phyloP scores from a whole-genome alignment of 2,329 filamentous ascomycete genomes.

The Dothideomycetidae sp. region DNA sequence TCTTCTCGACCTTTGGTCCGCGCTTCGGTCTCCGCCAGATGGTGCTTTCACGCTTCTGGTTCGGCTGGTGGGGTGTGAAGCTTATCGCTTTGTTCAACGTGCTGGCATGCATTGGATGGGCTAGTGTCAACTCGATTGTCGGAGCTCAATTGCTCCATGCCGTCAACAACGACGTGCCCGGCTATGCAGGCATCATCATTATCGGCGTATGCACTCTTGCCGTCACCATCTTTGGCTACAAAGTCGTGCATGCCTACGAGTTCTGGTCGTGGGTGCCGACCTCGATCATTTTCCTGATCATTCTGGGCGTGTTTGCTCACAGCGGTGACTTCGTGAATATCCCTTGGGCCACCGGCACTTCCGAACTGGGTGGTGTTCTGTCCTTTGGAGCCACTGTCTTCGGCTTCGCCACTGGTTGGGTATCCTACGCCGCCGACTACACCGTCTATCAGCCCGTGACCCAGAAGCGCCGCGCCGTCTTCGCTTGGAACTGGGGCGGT shows the following conservation, averaged over 20 bases:
- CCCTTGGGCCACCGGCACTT: constrained; percentile 44
- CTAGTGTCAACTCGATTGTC: constrained; percentile 63
- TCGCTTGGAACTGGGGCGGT: constrained; percentile 54
- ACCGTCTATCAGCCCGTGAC: constrained; percentile 60
- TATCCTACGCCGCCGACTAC: constrained; percentile 61
- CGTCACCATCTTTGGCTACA: constrained; percentile 62
- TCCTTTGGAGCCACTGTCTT: constrained; percentile 53
- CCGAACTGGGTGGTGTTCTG: constrained; percentile 48
- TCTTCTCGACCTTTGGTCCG: constrained; percentile 65
- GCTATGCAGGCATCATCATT: constrained; percentile 60
- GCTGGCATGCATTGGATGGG: constrained; percentile 60
- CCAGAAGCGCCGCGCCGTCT: constrained; percentile 47
- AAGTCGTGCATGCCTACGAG: constrained; percentile 64
- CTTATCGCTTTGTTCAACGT: constrained; percentile 54
- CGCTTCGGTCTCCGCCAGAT: constrained; percentile 63
- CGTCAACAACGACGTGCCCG: constrained; percentile 54
- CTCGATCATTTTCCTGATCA: constrained; percentile 58
- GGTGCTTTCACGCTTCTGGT: constrained; percentile 65
- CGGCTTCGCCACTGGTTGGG: constrained; percentile 60
- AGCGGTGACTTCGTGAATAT: constrained; percentile 50
- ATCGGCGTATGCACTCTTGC: constrained; percentile 54
- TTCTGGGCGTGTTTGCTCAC: constrained; percentile 52
- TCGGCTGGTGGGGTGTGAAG: constrained; percentile 57
- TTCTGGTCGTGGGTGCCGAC: constrained; percentile 61
- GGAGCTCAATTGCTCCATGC: constrained; percentile 64